These are phyloP conservation scores for Pulveroboletus sp. DNA, from an alignment of 768 basidiomycete genomes.

Conservation along the genomic window DNA sequence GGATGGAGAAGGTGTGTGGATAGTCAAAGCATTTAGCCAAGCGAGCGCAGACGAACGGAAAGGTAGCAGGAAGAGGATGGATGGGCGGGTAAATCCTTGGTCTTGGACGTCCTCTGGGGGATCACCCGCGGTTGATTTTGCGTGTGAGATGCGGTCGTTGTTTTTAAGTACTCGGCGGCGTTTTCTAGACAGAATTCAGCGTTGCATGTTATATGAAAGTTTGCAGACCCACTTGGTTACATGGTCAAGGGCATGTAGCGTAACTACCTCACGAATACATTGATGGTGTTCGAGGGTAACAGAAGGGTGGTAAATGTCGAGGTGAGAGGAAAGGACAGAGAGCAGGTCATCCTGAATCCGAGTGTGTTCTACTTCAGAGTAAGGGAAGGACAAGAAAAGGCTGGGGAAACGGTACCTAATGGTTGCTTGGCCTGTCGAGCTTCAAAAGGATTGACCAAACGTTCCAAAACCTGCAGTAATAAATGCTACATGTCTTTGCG, in stretches of 20 bases:
- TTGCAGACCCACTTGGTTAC: conserved; percentile 64
- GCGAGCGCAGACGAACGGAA: conserved; percentile 85
- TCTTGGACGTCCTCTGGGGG: conserved; percentile 82
- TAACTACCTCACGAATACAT: conserved; percentile 60
- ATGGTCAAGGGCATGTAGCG: conserved; percentile 86
- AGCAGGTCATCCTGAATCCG: conserved; percentile 67
- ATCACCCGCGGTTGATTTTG: conserved; percentile 53
- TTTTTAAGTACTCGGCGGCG: conserved; percentile 88
- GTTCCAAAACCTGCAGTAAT: conserved; percentile 49
- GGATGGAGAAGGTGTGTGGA: conserved; percentile 66
- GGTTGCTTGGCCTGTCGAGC: conserved; percentile 51
- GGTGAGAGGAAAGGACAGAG: conserved; percentile 60
- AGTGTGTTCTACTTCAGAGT: conserved; percentile 38
- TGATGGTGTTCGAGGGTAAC: conserved; percentile 64
- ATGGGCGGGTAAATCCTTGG: conserved; percentile 97
- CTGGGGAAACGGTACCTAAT: conserved; percentile 38
- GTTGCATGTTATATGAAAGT: background rate
- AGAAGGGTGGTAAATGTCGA: conserved; percentile 75
- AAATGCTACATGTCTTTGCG: background rate
- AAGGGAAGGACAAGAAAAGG: conserved; percentile 1
- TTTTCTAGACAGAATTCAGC: conserved; percentile 54
- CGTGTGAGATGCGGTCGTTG: conserved; percentile 85
- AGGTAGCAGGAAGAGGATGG: conserved; percentile 87
- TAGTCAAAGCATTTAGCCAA: conserved; percentile 79
- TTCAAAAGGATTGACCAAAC: conserved; percentile 54